Evolutionary conservation across 257 asterid species (phyloP), one percentile per base, ranked within the genome.

Genomic region (Nicotiana tomentosiformis): DNA sequence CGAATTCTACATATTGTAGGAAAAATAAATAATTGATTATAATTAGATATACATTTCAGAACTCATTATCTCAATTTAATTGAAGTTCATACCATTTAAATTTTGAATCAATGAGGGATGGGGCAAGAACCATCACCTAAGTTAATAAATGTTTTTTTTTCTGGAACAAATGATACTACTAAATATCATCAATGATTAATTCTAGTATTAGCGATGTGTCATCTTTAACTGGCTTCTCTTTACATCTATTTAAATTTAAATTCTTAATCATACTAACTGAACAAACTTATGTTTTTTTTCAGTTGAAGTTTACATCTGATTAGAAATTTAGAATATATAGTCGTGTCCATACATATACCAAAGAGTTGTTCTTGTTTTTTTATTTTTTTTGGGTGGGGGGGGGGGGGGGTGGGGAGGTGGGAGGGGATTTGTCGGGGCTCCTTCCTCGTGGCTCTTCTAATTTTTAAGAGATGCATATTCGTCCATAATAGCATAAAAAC

Each of bases 371-470:
- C 35, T 23, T 39, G 46, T 39, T 1, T 8, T 1, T 8, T 23
- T 23, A 1, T 23, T 23, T 23, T 23, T 23, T 23, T 23, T 0
- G 0, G 0, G 7, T 5, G 5, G 7, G 39, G 43, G 1, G 7
- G 43, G 46, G 46, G 46, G 46, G 46, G 46, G 46, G n/a, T n/a
- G n/a, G n/a, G n/a, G n/a, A n/a, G n/a, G n/a, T n/a, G n/a, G n/a
- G n/a, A n/a, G n/a, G 46, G 10, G 2, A 0, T 9, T 1, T 7
- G 0, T 43, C 51, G 3, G 51, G 11, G 51, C 51, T 43, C 12
- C 51, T 43, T 43, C 43, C 26, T 74, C 80, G 3, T 26, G 62
- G 26, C 80, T 49, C 15, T 49, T 74, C 80, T 49, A 74, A 74
- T 46, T 74, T 74, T 4, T 7, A 49, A 74, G 43, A 49, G 80